phyloP scores from a whole-genome alignment of 2,329 filamentous ascomycete species.

The Chalaropsis thielavioides region DNA sequence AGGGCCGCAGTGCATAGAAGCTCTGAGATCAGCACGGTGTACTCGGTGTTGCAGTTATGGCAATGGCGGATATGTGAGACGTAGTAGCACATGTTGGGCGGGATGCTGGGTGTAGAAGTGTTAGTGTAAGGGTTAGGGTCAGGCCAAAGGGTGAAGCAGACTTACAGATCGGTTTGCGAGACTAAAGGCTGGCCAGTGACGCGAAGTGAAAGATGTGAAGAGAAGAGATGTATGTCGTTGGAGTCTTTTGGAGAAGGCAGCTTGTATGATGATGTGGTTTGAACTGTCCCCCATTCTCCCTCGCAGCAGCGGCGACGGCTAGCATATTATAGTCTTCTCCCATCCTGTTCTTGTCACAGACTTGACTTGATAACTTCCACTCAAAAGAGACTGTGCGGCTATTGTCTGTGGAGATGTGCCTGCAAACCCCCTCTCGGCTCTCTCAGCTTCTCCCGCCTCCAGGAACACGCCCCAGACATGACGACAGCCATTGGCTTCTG shows the following conservation, averaged over 20 bases:
- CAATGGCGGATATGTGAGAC: slow-evolving; percentile 26
- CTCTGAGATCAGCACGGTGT: slow-evolving; percentile 29
- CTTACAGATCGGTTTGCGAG: not conserved
- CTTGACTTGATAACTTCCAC: not conserved
- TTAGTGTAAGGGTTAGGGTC: slow-evolving; percentile 24
- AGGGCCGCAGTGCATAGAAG: slow-evolving; percentile 23
- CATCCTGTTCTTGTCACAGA: not conserved
- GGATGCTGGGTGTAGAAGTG: slow-evolving; percentile 14
- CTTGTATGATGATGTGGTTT: not conserved
- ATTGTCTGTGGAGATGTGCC: not conserved
- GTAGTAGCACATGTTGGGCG: slow-evolving; percentile 27
- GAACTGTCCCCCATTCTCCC: not conserved
- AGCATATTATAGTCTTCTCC: not conserved
- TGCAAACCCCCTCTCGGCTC: not conserved
- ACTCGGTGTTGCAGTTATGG: slow-evolving; percentile 24
- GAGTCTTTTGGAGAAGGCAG: too few relatives aligned
- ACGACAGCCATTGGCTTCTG: not conserved
- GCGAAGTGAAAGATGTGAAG: not conserved
- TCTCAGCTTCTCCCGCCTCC: not conserved
- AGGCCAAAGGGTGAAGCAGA: not conserved
- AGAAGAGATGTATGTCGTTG: not conserved
- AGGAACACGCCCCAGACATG: slow-evolving; percentile 1
- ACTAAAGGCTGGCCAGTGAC: not conserved
- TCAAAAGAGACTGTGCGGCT: not conserved
- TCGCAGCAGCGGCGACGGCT: not conserved